Base-by-base conservation (phyloP, 345 rosid genomes). In the Laguncularia racemosa region DNA sequence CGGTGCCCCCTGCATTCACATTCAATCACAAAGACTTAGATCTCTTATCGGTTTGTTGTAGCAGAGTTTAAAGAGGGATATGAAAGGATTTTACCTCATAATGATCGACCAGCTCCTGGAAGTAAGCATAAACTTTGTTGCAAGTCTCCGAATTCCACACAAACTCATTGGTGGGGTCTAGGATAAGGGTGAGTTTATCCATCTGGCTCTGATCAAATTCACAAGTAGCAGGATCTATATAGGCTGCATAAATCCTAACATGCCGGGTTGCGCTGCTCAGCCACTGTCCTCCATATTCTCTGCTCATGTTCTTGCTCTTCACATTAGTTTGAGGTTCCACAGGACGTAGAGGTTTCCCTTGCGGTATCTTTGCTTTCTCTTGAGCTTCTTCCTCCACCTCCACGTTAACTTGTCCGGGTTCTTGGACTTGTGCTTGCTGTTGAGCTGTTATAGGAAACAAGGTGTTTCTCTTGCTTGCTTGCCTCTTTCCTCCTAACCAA, bases 101-200 rank as follows among this genome's bases (percentile, higher is more conserved):
- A 78, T 92, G 95, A 74, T 92, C 96, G 13, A 92, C 96, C 17
- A 88, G 98, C 71, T 88, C 98, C 70, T 92, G 98, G 66, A 92
- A 92, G 64, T 76, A 83, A 21, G 78, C 70, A 53, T 81, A 92
- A 19, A 88, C 95, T 76, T 71, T 83, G 57, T 70, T 64, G 73
- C 83, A 76, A 51, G 78, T 83, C 54, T 84, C 92, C n/a, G 78
- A 74, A 2, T 76, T 81, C 98, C 98, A 91, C 6, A 86, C 57
- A 54, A 91, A 88, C 78, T 91, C 98, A 45, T 86, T 73, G 33
- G 84, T 70, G 2, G 96, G 95, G 58, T 91, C 96, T n/a, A 91
- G 86, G 48, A 91, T 73, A 58, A 91, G 73, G 61, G 96, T 86
- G 59, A 92, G 95, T 71, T 86, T 88, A 72, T 92, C 98, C 71